Evolutionary conservation across 805 yeast genomes (phyloP).

Genomic region (Saturnispora saitoi): DNA sequence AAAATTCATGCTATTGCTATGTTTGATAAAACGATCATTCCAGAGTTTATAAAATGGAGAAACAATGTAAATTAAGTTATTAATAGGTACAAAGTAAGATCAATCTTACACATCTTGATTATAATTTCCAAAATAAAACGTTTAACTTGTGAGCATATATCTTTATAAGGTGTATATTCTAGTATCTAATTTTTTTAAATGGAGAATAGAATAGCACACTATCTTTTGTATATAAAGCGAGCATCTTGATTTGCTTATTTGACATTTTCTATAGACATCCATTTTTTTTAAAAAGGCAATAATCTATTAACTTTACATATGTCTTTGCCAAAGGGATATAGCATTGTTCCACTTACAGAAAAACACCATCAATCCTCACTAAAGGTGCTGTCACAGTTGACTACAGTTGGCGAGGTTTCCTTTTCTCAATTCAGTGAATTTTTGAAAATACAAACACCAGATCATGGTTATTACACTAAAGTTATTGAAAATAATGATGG

Average conservation of each 20-base stretch:
- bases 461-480: conserved; percentile 50
- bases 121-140: too few relatives aligned
- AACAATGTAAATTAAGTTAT: neutral
- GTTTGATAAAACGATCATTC: neutral
- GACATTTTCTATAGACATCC: neutral
- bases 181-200: too few relatives aligned
- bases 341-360: neutral
- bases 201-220: too few relatives aligned
- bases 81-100: neutral
- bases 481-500: conserved; percentile 53
- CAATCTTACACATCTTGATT: too few relatives aligned
- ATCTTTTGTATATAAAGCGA: too few relatives aligned
- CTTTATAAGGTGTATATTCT: too few relatives aligned
- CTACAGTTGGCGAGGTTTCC: conserved; percentile 74
- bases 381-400: conserved; percentile 56
- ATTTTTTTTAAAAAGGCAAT: neutral
- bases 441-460: conserved; percentile 49
- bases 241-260: too few relatives aligned
- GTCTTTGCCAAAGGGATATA: conserved; percentile 4
- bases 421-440: conserved; percentile 40
- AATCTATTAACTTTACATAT: neutral
- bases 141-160: too few relatives aligned
- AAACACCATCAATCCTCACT: conserved; percentile 18
- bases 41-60: neutral
- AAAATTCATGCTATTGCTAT: neutral